Evolutionary conservation across 306 rosid species (phyloP).

Genomic region (Acmispon strigosus): DNA sequence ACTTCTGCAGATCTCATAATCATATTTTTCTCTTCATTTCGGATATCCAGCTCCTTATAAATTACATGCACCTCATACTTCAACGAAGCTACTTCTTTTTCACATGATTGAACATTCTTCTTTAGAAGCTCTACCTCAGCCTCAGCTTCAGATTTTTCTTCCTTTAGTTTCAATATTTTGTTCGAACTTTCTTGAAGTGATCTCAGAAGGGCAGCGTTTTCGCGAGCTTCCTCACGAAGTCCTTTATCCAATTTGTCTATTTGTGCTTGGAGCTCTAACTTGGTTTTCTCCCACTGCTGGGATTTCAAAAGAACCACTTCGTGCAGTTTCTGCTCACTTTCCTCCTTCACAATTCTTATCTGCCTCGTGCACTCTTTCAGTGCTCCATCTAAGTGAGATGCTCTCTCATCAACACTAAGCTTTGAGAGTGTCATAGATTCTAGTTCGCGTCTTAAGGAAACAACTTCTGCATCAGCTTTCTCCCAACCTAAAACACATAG

Average conservation of each 20-base stretch:
- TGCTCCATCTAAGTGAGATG: constrained; percentile 82
- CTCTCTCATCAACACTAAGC: constrained; percentile 69
- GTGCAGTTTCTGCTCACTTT: constrained; percentile 69
- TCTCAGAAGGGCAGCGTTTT: constrained; percentile 61
- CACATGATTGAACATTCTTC: constrained; percentile 54
- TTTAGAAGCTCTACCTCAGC: constrained; percentile 63
- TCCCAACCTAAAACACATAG: constrained; percentile 73
- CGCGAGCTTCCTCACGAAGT: constrained; percentile 53
- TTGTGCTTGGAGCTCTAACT: constrained; percentile 70
- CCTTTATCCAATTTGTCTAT: constrained; percentile 56
- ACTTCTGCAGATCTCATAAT: constrained; percentile 77
- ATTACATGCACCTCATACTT: constrained; percentile 73
- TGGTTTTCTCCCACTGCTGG: constrained; percentile 66
- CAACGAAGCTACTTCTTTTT: constrained; percentile 68
- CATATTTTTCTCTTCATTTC: constrained; percentile 90
- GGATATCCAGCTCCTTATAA: constrained; percentile 88
- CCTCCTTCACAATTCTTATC: constrained; percentile 75
- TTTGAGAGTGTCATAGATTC: constrained; percentile 70
- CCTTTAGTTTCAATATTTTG: constrained; percentile 49
- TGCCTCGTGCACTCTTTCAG: constrained; percentile 84
- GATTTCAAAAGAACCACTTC: constrained; percentile 58
- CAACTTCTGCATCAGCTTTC: constrained; percentile 90
- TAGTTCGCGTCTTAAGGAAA: constrained; percentile 56
- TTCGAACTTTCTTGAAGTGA: constrained; percentile 79
- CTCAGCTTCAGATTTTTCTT: constrained; percentile 76